Evolutionary conservation across 345 rosid genomes (phyloP), one percentile per base, ranked within the genome.

Genomic region (Orychophragmus violaceus): DNA sequence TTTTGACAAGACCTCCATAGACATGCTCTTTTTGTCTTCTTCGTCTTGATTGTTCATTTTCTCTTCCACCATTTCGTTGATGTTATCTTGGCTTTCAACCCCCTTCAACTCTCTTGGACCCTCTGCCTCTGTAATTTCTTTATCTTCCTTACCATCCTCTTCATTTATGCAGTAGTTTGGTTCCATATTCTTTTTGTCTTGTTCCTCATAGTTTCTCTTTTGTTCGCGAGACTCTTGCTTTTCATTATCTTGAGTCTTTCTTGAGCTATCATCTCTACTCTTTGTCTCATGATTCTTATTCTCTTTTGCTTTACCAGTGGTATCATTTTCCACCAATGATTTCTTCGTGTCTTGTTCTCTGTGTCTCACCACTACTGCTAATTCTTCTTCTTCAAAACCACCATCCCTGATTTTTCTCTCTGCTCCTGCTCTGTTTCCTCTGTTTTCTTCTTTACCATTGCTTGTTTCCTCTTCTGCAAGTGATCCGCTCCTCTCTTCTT

Each of bases 391-490:
- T 45, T 45, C 18, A 35, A 3, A 50, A 10, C 32, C n/a, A 53
- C 9, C 51, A 16, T 41, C 65, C 23, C 13, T 59, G 22, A 24
- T 32, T 46, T 18, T 68, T 13, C 27, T 59, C 51, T 59, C 51
- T 59, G 0, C 22, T 4, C 3, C 21, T 70, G 59, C 62, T 59
- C 30, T 62, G 61, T 50, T 61, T 70, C 45, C 32, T 17, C 45
- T 39, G 18, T 45, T 57, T 2, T 10, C 57, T n/a, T 69, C 61
- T 39, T 51, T 22, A 51, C 5, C 44, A 49, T 37, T 2, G 4
- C 27, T 70, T 51, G 45, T 70, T 51, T 41, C 60, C 3, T 28
- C 68, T 27, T 36, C 25, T 33, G 58, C 57, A 14, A 27, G 14
- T 24, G 3, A 22, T 14, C 8, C 9, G 0, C 3, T 17, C 59